Evolutionary conservation across 495 filamentous ascomycete species (phyloP), one percentile per base, ranked within the genome.

Genomic region (Pseudotulostoma volvatum): DNA sequence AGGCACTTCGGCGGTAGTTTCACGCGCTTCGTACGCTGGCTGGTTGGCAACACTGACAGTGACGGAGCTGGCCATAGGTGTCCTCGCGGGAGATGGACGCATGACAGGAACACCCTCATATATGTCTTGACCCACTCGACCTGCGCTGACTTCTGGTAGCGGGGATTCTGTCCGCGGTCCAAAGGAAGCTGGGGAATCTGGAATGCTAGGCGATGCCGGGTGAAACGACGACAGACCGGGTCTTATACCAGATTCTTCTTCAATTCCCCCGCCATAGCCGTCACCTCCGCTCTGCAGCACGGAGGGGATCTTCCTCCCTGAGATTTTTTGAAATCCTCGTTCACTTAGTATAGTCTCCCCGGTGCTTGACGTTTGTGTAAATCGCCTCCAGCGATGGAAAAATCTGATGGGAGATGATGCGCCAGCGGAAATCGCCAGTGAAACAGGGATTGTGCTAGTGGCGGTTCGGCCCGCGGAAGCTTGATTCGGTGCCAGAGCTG

Each of bases 231-330:
- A 49, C 14, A 30, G 47, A 35, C 30, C 43, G 39, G 19, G 53
- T 45, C 16, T 53, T 38, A 33, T 39, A 28, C 49, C 52, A 1
- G 45, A 40, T 34, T 58, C 55, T 18, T 43, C 53, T 31, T 49
- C 53, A 2, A 59, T 31, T 4, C 55, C 52, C 37, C 73, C 78
- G 41, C 71, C 70, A 48, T 76, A 84, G 2, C 79, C 79, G 52
- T 84, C 76, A 14, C 79, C 77, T 33, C 80, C 77, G 23, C 70
- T 70, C 28, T 71, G 66, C 23, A 84, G 57, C 3, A 84, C 79
- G 11, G 81, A 74, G 3, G 70, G 66, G n/a, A 87, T 59, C 46
- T 84, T 84, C 38, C 73, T 66, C 23, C 81, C 81, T 4, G 79
- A 78, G 3, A 87, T 60, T 43, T 70, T 71, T 42, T 74, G 67